Base-by-base conservation (phyloP, 2,329 filamentous ascomycete genomes). In the Meredithiella fracta region DNA sequence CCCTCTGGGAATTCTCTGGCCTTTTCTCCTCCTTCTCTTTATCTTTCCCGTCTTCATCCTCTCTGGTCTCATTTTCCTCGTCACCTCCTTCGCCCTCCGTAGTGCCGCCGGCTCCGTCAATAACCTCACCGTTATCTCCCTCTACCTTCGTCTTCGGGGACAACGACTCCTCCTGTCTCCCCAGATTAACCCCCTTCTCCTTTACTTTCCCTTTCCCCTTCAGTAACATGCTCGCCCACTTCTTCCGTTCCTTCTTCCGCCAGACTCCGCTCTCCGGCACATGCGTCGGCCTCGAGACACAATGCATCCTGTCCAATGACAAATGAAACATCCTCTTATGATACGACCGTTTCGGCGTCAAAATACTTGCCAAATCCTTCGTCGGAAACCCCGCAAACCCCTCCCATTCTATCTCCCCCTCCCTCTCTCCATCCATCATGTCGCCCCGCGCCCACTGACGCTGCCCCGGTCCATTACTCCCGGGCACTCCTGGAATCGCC, bases 311-410 rank as follows among this genome's bases (percentile, higher is more conserved):
- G 63, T 94, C 86, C 7, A 95, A 73, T 0, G 82, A 85, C 58
- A 94, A 74, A 65, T 94, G 86, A 64, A 94, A 94, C 23, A 82
- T 78, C 62, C 77, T 80, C 70, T 91, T 94, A 69, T 92, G 84
- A 66, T 86, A 88, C 7, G 83, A 78, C 11, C 80, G 75, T 7
- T 80, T 79, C 0, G 89, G 88, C 1, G 85, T 88, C 55, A 95
- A 67, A 51, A 95, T 76, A 61, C 84, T 87, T 63, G 87, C 86
- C 59, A 94, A 77, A 49, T 88, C 85, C 59, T 83, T 80, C n/a
- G 82, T 82, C 1, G 80, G 78, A 57, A 88, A 82, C 1, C 85
- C 85, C 53, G 86, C 77, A 17, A 92, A 75, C 53, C 80, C 78
- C 65, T 91, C 82, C 83, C 83, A 86, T 0, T 79, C 78, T 29